These are phyloP conservation scores for Saccharomycopsis vini DNA, from an alignment of 805 yeast genomes.

Conservation along the genomic window DNA sequence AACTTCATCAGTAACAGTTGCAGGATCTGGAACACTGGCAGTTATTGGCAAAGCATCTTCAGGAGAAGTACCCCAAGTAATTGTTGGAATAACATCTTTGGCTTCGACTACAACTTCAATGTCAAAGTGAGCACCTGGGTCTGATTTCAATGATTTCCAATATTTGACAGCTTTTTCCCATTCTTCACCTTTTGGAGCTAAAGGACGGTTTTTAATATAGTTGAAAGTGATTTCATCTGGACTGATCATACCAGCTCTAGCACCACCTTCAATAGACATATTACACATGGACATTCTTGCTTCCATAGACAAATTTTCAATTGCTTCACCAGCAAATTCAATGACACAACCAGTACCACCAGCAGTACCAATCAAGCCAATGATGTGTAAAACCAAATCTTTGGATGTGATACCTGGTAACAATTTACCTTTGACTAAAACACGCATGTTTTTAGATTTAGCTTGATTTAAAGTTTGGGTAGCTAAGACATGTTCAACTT, in stretches of 20 bases:
- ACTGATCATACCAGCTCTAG: conserved; percentile 98
- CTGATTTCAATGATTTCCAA: conserved; percentile 85
- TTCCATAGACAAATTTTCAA: conserved; percentile 84
- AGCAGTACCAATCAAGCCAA: conserved; percentile 96
- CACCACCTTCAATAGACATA: conserved; percentile 99
- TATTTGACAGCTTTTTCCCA: conserved; percentile 91
- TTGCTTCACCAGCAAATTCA: conserved; percentile 95
- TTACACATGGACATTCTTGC: conserved; percentile 99
- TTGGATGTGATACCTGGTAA: conserved; percentile 89
- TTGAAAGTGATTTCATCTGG: conserved; percentile 88
- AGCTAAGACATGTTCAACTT: conserved; percentile 97
- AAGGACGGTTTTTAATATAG: conserved; percentile 86
- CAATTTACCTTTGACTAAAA: conserved; percentile 75
- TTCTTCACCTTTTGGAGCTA: conserved; percentile 88
- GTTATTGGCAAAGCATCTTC: conserved; percentile 97
- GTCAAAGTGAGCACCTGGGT: conserved; percentile 86
- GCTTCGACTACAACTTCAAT: conserved; percentile 74
- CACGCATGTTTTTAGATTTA: conserved; percentile 93
- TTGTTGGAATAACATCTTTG: conserved; percentile 83
- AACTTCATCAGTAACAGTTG: conserved; percentile 50
- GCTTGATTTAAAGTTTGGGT: conserved; percentile 94
- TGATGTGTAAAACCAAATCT: conserved; percentile 88
- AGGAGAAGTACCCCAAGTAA: conserved; percentile 99
- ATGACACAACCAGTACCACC: conserved; percentile 98
- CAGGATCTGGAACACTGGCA: conserved; percentile 85